Conservation (phyloP, 2,329 filamentous ascomycete species). For the Immersiporthe knoxdaviesiana region DNA sequence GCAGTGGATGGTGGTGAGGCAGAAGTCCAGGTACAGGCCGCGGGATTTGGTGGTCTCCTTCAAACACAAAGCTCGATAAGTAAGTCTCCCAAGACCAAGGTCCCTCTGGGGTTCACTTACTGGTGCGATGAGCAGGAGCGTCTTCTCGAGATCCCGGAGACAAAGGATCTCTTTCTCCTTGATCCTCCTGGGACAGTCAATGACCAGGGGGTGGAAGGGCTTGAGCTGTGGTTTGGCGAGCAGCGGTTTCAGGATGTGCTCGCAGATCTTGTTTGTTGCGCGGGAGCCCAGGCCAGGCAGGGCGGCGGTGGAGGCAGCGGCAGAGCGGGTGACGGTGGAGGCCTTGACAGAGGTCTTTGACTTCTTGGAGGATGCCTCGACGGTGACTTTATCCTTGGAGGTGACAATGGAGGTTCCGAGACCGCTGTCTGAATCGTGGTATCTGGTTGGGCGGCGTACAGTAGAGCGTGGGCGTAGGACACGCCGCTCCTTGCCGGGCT, state of each 20-base stretch:
- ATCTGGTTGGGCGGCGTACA: slow-evolving; percentile 58
- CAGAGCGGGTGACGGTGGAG: slow-evolving; percentile 66
- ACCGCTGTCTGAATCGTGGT: slow-evolving; percentile 84
- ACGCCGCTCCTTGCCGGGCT: slow-evolving; percentile 49
- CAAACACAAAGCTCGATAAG: slow-evolving; percentile 71
- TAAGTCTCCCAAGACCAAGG: slow-evolving; percentile 62
- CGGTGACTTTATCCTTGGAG: slow-evolving; percentile 54
- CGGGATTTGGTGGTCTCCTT: slow-evolving; percentile 79
- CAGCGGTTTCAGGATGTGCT: slow-evolving; percentile 78
- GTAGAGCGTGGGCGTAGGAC: slow-evolving; percentile 55
- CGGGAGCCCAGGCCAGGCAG: slow-evolving; percentile 67
- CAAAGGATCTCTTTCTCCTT: slow-evolving; percentile 84
- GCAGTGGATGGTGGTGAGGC: slow-evolving; percentile 86
- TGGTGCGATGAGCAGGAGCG: slow-evolving; percentile 84
- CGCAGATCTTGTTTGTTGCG: slow-evolving; percentile 77
- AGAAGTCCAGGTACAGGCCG: slow-evolving; percentile 79
- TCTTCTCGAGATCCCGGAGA: slow-evolving; percentile 93
- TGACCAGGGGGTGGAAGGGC: slow-evolving; percentile 78
- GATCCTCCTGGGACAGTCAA: slow-evolving; percentile 79
- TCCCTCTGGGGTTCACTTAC: slow-evolving; percentile 72
- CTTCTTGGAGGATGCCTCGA: slow-evolving; percentile 48
- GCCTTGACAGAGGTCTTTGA: slow-evolving; percentile 42
- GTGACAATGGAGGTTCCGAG: slow-evolving; percentile 80
- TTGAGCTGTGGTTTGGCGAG: slow-evolving; percentile 73
- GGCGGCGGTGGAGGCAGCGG: slow-evolving; percentile 51